phyloP scores from a whole-genome alignment of 225 moss, liverwort and hornwort genomes.

The Anthoceros angustus region DNA sequence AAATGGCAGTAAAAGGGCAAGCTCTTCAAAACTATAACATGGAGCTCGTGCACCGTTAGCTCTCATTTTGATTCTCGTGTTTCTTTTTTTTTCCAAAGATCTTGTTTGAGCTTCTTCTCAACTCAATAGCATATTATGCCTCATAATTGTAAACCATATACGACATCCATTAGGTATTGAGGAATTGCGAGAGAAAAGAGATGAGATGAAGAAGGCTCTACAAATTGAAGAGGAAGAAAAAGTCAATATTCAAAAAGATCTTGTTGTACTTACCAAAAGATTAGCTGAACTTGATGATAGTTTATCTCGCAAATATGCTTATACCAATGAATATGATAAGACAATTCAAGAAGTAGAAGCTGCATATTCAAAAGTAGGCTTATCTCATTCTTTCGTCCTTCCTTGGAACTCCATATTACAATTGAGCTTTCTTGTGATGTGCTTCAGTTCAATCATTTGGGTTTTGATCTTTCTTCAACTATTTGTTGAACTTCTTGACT shows the following conservation, averaged over 20 bases:
- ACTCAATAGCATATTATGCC: not conserved
- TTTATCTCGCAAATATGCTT: conserved; percentile 1
- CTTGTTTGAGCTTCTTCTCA: not conserved
- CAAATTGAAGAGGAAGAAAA: not conserved
- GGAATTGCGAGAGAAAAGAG: not conserved
- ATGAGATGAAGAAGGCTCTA: not conserved
- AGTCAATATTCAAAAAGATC: not conserved
- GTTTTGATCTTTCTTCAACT: not conserved
- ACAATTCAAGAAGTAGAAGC: conserved; percentile 3
- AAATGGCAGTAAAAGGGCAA: not conserved
- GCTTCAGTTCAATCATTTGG: too few relatives aligned
- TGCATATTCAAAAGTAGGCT: not conserved
- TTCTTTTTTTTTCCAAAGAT: too few relatives aligned
- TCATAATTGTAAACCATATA: not conserved
- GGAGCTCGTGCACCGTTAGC: conserved; percentile 3
- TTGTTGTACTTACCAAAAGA: not conserved
- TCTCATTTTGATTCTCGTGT: not conserved
- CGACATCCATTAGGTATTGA: not conserved
- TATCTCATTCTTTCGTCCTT: not conserved
- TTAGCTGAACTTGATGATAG: not conserved
- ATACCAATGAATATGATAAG: not conserved
- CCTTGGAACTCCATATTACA: not conserved
- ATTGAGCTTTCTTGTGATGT: too few relatives aligned
- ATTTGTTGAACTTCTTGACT: not conserved
- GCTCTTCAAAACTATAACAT: conserved; percentile 4